A percentile compares a stretch with the other conserved stretches of the same genome.
These are phyloP conservation scores for Truncatella angustata DNA, from an alignment of 2,329 filamentous ascomycete genomes.

Conservation along the genomic window DNA sequence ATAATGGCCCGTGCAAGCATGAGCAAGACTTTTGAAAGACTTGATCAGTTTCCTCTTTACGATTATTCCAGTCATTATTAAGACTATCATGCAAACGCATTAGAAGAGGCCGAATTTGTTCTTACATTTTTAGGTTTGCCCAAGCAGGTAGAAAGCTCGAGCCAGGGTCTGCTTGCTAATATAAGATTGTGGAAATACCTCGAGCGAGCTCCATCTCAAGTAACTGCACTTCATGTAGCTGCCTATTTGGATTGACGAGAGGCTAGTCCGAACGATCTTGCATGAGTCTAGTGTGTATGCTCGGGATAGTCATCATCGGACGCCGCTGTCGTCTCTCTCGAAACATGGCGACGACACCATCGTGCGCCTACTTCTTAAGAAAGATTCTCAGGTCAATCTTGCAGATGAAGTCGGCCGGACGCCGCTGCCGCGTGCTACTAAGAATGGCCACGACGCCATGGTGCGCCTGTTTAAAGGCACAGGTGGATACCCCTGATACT, in stretches of 20 bases:
- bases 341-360: neutral
- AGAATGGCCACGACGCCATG: neutral
- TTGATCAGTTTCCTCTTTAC: neutral
- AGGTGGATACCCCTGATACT: too few relatives aligned
- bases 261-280: neutral
- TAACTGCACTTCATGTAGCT: neutral
- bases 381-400: slow-evolving; percentile 13
- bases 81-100: neutral
- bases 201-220: neutral
- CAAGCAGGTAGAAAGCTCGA: neutral
- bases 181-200: neutral
- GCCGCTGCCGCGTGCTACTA: slow-evolving; percentile 13
- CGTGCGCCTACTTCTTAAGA: neutral
- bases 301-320: slow-evolving; percentile 22
- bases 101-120: neutral
- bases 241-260: neutral
- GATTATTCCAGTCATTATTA: neutral
- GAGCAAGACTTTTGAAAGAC: neutral
- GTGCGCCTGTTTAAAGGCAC: too few relatives aligned
- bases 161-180: neutral
- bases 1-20: neutral
- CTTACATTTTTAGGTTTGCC: neutral
- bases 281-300: neutral
- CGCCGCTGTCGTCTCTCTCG: slow-evolving; percentile 24
- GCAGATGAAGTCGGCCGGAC: too few relatives aligned